Evolutionary conservation across 495 filamentous ascomycete genomes (phyloP).

Genomic region (Opeltia flavorubescens): DNA sequence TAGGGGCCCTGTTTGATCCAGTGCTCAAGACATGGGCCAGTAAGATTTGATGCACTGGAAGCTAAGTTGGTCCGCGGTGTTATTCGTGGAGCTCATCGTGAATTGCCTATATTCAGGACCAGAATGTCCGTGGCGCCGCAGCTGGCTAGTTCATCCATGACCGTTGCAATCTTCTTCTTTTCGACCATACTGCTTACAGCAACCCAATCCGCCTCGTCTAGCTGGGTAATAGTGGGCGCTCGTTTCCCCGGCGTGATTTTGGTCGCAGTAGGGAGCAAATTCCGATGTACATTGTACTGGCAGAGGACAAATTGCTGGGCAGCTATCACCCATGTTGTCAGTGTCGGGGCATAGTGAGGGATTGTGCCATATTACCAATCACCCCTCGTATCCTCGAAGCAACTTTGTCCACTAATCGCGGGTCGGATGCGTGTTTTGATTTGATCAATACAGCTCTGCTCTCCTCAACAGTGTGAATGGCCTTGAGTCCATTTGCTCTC

Average conservation of each 20-base stretch:
- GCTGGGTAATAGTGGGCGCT: constrained; percentile 73
- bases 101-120: constrained; percentile 78
- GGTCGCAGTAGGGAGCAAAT: constrained; percentile 47
- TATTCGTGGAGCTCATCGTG: too few species aligned
- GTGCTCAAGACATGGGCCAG: too few species aligned
- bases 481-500: constrained; percentile 89
- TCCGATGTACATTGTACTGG: constrained; percentile 81
- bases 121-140: constrained; percentile 80
- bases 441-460: constrained; percentile 83
- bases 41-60: too few species aligned
- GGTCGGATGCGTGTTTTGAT: constrained; percentile 72
- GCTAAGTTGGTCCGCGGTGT: too few species aligned
- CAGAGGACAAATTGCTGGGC: constrained; percentile 89
- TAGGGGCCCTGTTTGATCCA: too few species aligned
- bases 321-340: constrained; percentile 29
- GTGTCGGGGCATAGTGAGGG: neutral
- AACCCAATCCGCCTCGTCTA: constrained; percentile 86
- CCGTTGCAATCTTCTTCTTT: constrained; percentile 72
- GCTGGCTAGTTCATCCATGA: constrained; percentile 77
- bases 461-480: constrained; percentile 84
- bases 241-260: constrained; percentile 88
- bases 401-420: constrained; percentile 64
- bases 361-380: constrained; percentile 47
- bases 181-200: constrained; percentile 89
- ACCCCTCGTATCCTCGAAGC: constrained; percentile 75